Conservation (phyloP, 768 basidiomycete species). For the Lentinula aciculospora region DNA sequence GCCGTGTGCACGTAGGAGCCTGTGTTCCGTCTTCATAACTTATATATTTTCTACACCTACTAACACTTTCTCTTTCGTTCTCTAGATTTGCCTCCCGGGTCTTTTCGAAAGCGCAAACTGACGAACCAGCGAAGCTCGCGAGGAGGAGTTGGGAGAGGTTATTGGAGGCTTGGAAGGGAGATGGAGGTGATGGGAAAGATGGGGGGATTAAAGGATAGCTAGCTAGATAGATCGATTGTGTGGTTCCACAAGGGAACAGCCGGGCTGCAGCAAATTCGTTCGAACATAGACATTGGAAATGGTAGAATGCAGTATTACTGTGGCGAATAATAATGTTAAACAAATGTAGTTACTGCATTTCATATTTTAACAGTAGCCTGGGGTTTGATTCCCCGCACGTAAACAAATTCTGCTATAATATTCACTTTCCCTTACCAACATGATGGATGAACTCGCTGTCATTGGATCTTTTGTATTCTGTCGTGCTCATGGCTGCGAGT, state of each 20-base stretch:
- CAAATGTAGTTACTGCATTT: no score
- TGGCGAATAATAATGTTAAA: no score
- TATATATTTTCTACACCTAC: not conserved
- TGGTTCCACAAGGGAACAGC: no score
- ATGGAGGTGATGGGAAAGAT: slow-evolving; percentile 13
- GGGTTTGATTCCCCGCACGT: not conserved
- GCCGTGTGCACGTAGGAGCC: no score
- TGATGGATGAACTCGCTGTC: slow-evolving; percentile 7
- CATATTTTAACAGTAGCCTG: not conserved
- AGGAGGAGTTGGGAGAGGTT: slow-evolving; percentile 26
- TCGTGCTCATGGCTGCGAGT: slow-evolving; percentile 24
- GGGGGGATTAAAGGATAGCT: not conserved
- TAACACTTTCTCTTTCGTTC: slow-evolving; percentile 47
- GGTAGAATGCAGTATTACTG: no score
- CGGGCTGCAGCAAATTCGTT: no score
- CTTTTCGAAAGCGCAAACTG: slow-evolving; percentile 60
- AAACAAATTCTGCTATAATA: no score
- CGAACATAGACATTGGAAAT: no score
- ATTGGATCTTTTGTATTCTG: slow-evolving; percentile 29
- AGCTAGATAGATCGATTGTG: no score
- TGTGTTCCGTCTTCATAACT: no score
- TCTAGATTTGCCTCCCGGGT: slow-evolving; percentile 48
- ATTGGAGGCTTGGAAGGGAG: slow-evolving; percentile 37
- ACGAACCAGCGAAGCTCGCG: slow-evolving; percentile 52
- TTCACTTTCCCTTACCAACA: not conserved